A percentile compares a stretch with the other conserved stretches of the same genome.
These are phyloP conservation scores for Conidiobolus incongruus DNA, from an alignment of 371 early-diverging fungal species.

Conservation along the genomic window DNA sequence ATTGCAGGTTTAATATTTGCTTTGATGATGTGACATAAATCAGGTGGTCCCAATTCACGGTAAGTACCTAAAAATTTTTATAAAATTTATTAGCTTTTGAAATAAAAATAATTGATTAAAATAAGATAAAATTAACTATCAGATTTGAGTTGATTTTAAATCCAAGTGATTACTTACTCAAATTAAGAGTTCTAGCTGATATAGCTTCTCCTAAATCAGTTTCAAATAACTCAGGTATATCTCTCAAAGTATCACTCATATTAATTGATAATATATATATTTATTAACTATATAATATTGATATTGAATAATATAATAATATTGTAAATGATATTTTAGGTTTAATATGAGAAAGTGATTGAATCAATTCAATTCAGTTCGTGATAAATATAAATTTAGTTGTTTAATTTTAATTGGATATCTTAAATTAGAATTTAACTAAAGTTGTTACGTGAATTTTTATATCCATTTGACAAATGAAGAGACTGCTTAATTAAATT, in stretches of 20 bases:
- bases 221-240: constrained; percentile 87
- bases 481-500: no score
- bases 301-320: no score
- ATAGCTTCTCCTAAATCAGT: constrained; percentile 69
- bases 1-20: constrained; percentile 50
- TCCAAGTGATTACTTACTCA: constrained; percentile 30
- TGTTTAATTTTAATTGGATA: no score
- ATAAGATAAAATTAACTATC: neutral
- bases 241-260: constrained; percentile 26
- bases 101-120: neutral
- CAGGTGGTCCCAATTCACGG: constrained; percentile 90
- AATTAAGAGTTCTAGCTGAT: constrained; percentile 60
- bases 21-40: constrained; percentile 84
- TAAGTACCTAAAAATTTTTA: constrained; percentile 32
- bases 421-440: no score
- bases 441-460: no score
- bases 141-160: neutral
- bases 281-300: no score
- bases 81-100: neutral
- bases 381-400: no score
- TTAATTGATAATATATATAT: neutral
- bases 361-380: no score
- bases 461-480: no score
- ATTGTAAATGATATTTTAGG: no score
- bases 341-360: no score